Conservation (phyloP, 1,139 yeast species). For the Pichia sp. region DNA sequence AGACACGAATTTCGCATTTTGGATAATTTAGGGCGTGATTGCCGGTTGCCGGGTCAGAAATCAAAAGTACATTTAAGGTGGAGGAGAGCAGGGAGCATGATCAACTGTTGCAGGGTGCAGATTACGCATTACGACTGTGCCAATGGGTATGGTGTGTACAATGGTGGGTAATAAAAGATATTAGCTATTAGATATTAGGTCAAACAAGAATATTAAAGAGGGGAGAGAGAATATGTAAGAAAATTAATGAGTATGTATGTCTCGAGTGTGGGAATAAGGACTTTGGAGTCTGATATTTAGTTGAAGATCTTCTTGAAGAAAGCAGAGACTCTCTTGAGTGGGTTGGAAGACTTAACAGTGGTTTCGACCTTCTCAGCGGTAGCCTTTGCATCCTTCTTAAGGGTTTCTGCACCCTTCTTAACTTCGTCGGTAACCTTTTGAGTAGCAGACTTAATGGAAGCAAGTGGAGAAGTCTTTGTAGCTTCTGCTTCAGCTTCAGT, state of each 20-base stretch:
- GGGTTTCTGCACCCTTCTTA: conserved; percentile 13
- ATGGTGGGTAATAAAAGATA: neutral
- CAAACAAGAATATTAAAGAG: neutral
- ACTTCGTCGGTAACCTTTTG: conserved; percentile 10
- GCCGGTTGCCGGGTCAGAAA: too few species aligned
- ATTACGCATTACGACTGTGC: too few species aligned
- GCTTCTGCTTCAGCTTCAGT: conserved; percentile 7
- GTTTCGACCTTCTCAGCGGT: conserved; percentile 14
- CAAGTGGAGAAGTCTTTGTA: conserved; percentile 10
- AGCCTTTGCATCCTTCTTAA: conserved; percentile 9
- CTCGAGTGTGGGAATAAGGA: neutral
- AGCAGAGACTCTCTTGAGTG: conserved; percentile 10
- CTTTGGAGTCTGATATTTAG: conserved; percentile 1
- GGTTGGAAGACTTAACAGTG: conserved; percentile 5
- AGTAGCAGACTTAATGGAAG: conserved; percentile 12
- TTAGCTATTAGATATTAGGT: neutral
- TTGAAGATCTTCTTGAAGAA: conserved; percentile 14
- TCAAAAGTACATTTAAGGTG: too few species aligned
- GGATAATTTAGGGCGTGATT: too few species aligned
- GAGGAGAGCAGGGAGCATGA: too few species aligned
- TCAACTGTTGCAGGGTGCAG: too few species aligned
- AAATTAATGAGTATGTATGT: neutral
- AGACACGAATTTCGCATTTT: too few species aligned
- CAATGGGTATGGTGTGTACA: too few species aligned
- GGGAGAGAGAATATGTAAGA: neutral